Base-by-base conservation (phyloP, 352 stramenopile species). In the Sclerospora graminicola region DNA sequence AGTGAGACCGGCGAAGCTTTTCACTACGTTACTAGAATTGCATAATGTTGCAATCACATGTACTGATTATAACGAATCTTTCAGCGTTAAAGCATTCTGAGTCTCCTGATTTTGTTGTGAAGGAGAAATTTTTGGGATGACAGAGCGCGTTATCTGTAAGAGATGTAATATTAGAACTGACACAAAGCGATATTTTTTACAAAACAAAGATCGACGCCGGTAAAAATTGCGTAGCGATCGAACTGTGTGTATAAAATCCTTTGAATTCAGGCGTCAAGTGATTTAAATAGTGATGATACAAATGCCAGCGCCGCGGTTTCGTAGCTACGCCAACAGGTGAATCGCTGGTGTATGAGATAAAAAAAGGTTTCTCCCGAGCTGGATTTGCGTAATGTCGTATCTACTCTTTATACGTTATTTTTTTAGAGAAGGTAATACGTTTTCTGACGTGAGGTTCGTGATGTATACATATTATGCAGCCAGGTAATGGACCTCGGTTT, bases 341-440 rank as follows among this genome's bases (percentile, higher is more conserved):
- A 84, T 50, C 46, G 3, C 51, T 84, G 5, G 67, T 81, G 29
- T 73, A 72, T 39, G 63, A 60, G 16, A 45, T 82, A n/a, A 15
- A 82, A 76, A 36, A 72, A 69, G 9, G 60, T 62, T 0, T 60
- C 66, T 2, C 65, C 66, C 2, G 48, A 72, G 30, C 21, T 86
- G n/a, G 54, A 78, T 40, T 18, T 84, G 33, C 69, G 70, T 21
- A 84, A 86, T 44, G 38, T 83, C 23, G 79, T 73, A 31, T 89
- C 76, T 9, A 84, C 66, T 89, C 21, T 88, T 88, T 62, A 72
- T 84, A 69, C 26, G 66, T 70, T 9, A 9, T 27, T 21, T 32
- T 4, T 43, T 34, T 8, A 32, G 8, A 28, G 18, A 35, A 11
- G 7, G 10, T 14, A 26, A n/a, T n/a, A n/a, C n/a, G n/a, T n/a